Conservation (phyloP, 805 yeast genomes). For the Wickerhamomyces alni region DNA sequence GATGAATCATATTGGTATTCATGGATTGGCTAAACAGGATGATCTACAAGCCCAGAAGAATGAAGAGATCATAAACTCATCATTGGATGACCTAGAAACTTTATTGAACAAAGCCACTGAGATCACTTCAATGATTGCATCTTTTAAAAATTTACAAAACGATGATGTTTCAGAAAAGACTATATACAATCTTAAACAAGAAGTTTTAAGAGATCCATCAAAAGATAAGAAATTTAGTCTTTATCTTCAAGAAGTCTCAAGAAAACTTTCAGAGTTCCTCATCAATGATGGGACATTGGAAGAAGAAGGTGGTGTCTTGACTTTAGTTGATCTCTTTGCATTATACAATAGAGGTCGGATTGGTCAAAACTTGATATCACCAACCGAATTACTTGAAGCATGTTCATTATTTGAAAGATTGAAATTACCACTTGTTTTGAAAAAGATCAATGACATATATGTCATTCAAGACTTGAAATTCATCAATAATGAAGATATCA, state of each 20-base stretch:
- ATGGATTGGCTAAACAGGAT: conserved; percentile 56
- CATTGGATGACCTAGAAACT: conserved; percentile 71
- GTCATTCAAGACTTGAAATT: conserved; percentile 37
- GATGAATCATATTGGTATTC: conserved; percentile 49
- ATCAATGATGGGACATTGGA: conserved; percentile 37
- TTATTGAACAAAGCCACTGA: conserved; percentile 76
- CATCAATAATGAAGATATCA: conserved; percentile 26
- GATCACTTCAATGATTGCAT: conserved; percentile 46
- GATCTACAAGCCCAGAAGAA: conserved; percentile 50
- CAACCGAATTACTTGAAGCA: conserved; percentile 61
- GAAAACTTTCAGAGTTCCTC: conserved; percentile 74
- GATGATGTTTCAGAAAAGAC: conserved; percentile 8
- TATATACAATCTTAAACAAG: conserved; percentile 13
- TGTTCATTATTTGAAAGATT: conserved; percentile 50
- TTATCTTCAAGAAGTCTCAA: conserved; percentile 63
- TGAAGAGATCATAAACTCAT: conserved; percentile 54
- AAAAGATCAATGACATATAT: conserved; percentile 29
- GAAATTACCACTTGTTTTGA: conserved; percentile 48
- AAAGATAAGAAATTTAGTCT: conserved; percentile 29
- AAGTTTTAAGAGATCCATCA: conserved; percentile 11
- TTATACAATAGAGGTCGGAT: conserved; percentile 60
- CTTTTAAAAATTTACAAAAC: conserved; percentile 24
- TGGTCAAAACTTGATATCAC: conserved; percentile 61
- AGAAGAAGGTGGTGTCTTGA: conserved; percentile 51
- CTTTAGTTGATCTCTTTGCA: conserved; percentile 58